Base-by-base conservation (phyloP, 768 basidiomycete species). In the Russula olivacea region DNA sequence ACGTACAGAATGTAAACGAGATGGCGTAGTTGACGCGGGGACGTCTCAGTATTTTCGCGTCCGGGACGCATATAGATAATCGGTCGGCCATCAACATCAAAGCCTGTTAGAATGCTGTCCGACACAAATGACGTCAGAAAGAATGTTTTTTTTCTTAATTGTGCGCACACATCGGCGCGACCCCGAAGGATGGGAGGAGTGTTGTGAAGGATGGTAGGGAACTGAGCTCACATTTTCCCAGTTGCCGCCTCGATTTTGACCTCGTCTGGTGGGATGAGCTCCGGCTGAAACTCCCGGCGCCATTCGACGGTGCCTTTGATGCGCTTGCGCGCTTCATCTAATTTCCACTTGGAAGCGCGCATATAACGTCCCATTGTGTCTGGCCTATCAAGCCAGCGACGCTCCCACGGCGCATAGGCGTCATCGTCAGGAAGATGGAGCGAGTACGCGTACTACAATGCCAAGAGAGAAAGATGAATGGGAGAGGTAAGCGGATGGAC, bases 21-120 rank as follows among this genome's bases (percentile, higher is more conserved):
- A 79, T 94, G 91, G 58, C 85, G 80, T 59, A 95, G 80, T 70
- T 95, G 92, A 47, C 91, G 81, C 3, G 87, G 84, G 64, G 85
- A 82, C 2, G 81, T 81, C 68, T 88, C 81, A 9, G 92, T 93
- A 72, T 93, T 94, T 72, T 95, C 91, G 63, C 84, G 80, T 30
- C 91, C 91, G 0, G 93, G 92, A 17, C 91, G 85, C 85, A 95
- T 86, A 74, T 93, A 93, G 15, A 95, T 76, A 48, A 94, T 87
- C 0, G 93, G 92, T n/a, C 93, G 79, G 5, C 90, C 91, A 60
- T 93, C 89, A 56, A 79, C 80, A 74, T 95, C 92, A 67, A 93
- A 94, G 8, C 93, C 92, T 59, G 84, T 91, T 51, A 93, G 74
- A 52, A 93, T 81, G 50, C 91, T 93, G 66, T 7, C 21, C 63